A percentile compares a stretch with the other conserved stretches of the same genome.
phyloP scores from a whole-genome alignment of 345 rosid genomes.

The Erysimum cheiranthoides region DNA sequence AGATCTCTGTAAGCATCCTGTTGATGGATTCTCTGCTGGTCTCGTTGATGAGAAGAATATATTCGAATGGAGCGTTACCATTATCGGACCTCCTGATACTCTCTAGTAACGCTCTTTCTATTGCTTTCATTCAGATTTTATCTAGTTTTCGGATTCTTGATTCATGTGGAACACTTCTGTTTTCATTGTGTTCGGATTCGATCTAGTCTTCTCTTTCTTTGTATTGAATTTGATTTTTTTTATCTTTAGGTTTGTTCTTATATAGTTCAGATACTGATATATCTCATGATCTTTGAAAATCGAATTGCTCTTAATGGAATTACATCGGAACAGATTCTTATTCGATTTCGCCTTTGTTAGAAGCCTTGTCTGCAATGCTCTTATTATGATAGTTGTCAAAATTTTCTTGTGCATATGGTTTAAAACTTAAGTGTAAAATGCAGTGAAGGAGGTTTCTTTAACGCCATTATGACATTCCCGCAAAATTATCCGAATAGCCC shows the following conservation, averaged over 20 bases:
- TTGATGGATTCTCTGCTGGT: slow-evolving; percentile 98
- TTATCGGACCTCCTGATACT: slow-evolving; percentile 98
- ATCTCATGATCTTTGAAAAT: neutral
- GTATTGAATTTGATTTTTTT: slow-evolving; percentile 4
- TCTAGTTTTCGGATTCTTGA: neutral
- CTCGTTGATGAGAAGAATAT: slow-evolving; percentile 89
- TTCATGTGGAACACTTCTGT: neutral
- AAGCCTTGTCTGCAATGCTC: slow-evolving; percentile 7
- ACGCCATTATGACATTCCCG: slow-evolving; percentile 96
- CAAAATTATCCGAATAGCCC: slow-evolving; percentile 90
- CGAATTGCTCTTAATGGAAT: slow-evolving; percentile 15
- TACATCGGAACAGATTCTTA: neutral
- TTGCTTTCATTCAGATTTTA: neutral
- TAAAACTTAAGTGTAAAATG: neutral
- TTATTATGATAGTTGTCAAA: neutral
- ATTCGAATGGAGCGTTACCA: slow-evolving; percentile 94
- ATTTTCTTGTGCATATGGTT: slow-evolving; percentile 26
- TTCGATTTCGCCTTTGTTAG: neutral
- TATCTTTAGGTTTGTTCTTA: neutral
- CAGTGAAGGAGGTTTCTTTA: slow-evolving; percentile 98
- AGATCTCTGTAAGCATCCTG: slow-evolving; percentile 98
- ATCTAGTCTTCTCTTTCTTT: neutral
- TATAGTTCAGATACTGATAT: neutral
- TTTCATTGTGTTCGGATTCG: neutral
- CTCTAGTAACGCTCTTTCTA: slow-evolving; percentile 60